Base-by-base conservation (phyloP, 257 asterid genomes). In the Rauvolfia tetraphylla region DNA sequence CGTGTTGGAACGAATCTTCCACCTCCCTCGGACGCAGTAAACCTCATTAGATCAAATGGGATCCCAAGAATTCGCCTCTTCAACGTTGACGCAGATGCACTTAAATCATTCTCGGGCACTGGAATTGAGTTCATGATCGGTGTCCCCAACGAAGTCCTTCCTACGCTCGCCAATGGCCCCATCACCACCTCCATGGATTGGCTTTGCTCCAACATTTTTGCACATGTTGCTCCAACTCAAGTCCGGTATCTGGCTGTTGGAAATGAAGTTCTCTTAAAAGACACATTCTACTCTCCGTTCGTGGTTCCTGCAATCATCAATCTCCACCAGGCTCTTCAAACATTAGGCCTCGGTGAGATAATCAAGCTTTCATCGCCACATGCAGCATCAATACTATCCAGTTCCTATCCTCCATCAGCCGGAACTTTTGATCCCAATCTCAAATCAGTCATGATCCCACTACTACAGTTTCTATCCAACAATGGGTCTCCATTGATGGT, bases 121-220 rank as follows among this genome's bases (percentile, higher is more conserved):
- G 90, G 85, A 29, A 81, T 88, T 56, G 79, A 88, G 65, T 96
- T 91, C 67, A 79, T 80, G 77, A 81, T 91, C 18, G 97, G 97
- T 14, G 89, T 91, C 14, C 96, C 96, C 1, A 88, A 91, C 27
- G 93, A 88, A 78, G 79, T 90, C 80, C 96, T 91, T 62, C 89
- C 97, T 1, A 77, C 85, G 3, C 81, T 91, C 13, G 91, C 92
- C 38, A 87, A 85, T 68, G 91, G 83, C 72, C 74, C 82, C 5
- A 36, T 80, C 23, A 63, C 80, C 75, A 77, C 81, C 58, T 81
- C 93, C 22, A 1, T 82, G 2, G 72, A 82, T 44, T 91, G 96
- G 97, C 90, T 91, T 70, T 80, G 82, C 33, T 76, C 88, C 7
- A 85, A 83, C 75, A 83, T 91, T 51, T 91, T 91, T 82, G 51